Percentiles rank a stretch among this genome's conserved stretches.
Conservation (phyloP, 495 filamentous ascomycete species). For the Penicillium samsonianum region DNA sequence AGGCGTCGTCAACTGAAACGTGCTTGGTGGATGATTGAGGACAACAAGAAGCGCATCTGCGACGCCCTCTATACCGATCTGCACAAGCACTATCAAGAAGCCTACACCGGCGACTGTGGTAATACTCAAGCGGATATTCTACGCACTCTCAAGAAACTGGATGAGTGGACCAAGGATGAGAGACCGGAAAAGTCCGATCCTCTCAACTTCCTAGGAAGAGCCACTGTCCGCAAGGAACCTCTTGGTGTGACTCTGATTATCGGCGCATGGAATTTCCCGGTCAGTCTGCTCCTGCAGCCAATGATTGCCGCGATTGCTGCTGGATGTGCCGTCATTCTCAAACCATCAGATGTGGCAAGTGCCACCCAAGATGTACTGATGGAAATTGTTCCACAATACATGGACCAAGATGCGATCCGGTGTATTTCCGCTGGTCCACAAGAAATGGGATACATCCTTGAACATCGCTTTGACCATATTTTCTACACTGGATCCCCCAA, state of each 20-base stretch:
- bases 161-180: slow-evolving; percentile 75
- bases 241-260: slow-evolving; percentile 79
- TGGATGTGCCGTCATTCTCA: slow-evolving; percentile 78
- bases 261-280: slow-evolving; percentile 85
- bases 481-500: slow-evolving; percentile 78
- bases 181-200: slow-evolving; percentile 58
- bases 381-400: slow-evolving; percentile 64
- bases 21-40: slow-evolving; percentile 57
- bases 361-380: slow-evolving; percentile 70
- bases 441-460: slow-evolving; percentile 72
- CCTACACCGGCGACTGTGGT: slow-evolving; percentile 61
- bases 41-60: slow-evolving; percentile 64
- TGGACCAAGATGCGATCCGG: slow-evolving; percentile 67
- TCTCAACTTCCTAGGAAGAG: slow-evolving; percentile 59
- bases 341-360: slow-evolving; percentile 76
- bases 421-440: slow-evolving; percentile 73
- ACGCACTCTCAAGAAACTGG: slow-evolving; percentile 67
- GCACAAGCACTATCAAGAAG: slow-evolving; percentile 66
- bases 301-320: slow-evolving; percentile 83
- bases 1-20: slow-evolving; percentile 52
- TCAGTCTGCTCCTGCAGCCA: slow-evolving; percentile 70
- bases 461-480: slow-evolving; percentile 89
- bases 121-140: slow-evolving; percentile 71
- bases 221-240: slow-evolving; percentile 78
- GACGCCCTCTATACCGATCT: slow-evolving; percentile 72